Evolutionary conservation across 768 basidiomycete species (phyloP).

Genomic region (Leccinum obscurum): DNA sequence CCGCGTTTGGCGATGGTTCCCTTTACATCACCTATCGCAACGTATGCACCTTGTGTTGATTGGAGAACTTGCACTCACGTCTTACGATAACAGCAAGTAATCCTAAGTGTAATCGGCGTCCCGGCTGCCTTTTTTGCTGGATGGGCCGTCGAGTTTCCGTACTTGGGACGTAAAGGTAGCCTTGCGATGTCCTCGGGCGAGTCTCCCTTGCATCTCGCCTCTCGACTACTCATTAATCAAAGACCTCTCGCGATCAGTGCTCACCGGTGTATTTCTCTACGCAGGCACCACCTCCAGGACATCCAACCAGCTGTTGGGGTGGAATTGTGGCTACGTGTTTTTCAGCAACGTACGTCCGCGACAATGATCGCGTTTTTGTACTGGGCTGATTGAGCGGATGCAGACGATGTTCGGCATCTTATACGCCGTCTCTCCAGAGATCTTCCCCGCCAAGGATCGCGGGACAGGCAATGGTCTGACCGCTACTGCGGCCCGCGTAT

Average conservation of each 20-base stretch:
- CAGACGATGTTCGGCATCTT: slow-evolving; percentile 77
- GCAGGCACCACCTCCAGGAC: slow-evolving; percentile 72
- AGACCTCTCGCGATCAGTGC: slow-evolving; percentile 50
- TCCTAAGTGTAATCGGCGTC: slow-evolving; percentile 65
- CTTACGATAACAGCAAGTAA: slow-evolving; percentile 53
- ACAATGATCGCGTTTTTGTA: neutral
- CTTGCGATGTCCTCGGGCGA: slow-evolving; percentile 62
- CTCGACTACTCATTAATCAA: slow-evolving; percentile 39
- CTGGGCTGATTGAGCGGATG: neutral
- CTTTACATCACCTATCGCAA: slow-evolving; percentile 74
- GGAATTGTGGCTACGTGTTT: slow-evolving; percentile 80
- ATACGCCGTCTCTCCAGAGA: slow-evolving; percentile 68
- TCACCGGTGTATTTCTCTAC: slow-evolving; percentile 76
- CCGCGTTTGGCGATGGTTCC: slow-evolving; percentile 68
- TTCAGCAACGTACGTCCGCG: slow-evolving; percentile 49
- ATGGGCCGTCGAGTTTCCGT: slow-evolving; percentile 64
- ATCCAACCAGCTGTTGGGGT: slow-evolving; percentile 67
- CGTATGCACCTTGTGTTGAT: slow-evolving; percentile 31
- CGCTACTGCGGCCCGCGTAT: slow-evolving; percentile 59
- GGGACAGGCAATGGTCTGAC: slow-evolving; percentile 72
- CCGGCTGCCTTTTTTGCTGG: slow-evolving; percentile 75
- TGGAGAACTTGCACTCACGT: neutral
- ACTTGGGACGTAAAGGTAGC: slow-evolving; percentile 66
- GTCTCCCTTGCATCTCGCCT: slow-evolving; percentile 27
- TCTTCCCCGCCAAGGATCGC: slow-evolving; percentile 70